Evolutionary conservation across 768 basidiomycete species (phyloP), one percentile per base, ranked within the genome.

Genomic region (Boletus reticuloceps): DNA sequence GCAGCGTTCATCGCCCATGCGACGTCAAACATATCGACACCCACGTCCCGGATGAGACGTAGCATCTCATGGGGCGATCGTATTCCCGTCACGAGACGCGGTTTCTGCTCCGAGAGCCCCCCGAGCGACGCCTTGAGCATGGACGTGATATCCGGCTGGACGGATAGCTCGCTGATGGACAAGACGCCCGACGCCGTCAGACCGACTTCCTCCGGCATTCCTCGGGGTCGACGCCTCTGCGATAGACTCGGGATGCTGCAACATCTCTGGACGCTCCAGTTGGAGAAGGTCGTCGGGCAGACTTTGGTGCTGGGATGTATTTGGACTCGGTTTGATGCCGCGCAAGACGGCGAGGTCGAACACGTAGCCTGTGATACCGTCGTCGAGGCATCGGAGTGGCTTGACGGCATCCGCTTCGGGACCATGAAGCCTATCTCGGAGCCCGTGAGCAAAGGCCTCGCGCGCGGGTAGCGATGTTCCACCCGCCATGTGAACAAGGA

Each of bases 11-110:
- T 81, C 0, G 83, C 89, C 85, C 88, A 94, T 9, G 76, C 75
- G 0, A 82, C 79, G 61, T 93, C 91, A 56, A 94, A 86, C 0
- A 94, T 58, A 64, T 95, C 92, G 16, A 90, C 64, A 0, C 93
- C 92, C 3, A 86, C 75, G 41, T 81, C 74, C 2, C 72, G 70
- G 31, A 94, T 77, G 27, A 92, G 78, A 10, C 70, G 71, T 4
- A 94, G 82, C 14, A 92, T 81, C 50, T 91, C 88, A 55, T 93
- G 93, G 2, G 92, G 93, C 0, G 85, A 83, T 5, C 64, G 60
- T 0, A 77, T 65, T 1, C 77, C 77, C 37, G 83, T 83, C 29
- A 82, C 78, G 14, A 91, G 63, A 25, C 93, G 87, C 2, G 79
- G 79, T 69, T 94, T 94, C 9, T 60, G 43, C 2, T 61, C 20